These are phyloP conservation scores for Bocquillonia castaneifolia DNA, from an alignment of 441 rosid species.

Conservation along the genomic window DNA sequence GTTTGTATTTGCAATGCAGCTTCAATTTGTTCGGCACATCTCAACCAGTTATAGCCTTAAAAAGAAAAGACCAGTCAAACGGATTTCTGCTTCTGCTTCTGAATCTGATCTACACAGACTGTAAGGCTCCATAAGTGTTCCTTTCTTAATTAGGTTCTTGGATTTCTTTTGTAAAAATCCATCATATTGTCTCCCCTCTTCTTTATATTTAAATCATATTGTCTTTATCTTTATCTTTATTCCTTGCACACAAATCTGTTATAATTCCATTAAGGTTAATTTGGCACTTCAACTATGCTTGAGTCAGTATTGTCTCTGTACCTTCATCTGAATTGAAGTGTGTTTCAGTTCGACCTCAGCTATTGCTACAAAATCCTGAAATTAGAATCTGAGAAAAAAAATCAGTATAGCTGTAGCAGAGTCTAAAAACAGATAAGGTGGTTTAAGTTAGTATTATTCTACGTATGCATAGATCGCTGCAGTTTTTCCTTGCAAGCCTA, in stretches of 20 bases:
- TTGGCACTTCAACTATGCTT: neutral
- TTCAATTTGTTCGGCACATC: constrained; percentile 51
- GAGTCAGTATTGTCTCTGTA: neutral
- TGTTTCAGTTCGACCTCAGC: neutral
- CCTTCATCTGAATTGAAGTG: neutral
- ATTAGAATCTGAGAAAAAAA: neutral
- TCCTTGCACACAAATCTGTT: no score
- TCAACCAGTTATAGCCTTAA: constrained; percentile 37
- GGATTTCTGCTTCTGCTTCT: constrained; percentile 25
- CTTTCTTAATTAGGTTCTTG: neutral
- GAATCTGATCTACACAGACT: constrained; percentile 29
- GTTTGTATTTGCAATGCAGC: no score
- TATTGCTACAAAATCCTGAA: neutral
- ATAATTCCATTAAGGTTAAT: no score
- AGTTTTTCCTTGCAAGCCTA: neutral
- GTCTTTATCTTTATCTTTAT: no score
- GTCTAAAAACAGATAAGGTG: no score
- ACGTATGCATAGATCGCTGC: neutral
- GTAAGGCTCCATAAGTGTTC: constrained; percentile 32
- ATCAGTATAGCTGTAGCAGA: no score
- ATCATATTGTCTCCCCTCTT: neutral
- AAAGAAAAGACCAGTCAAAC: constrained; percentile 35
- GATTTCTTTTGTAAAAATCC: constrained; percentile 5
- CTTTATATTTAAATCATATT: no score
- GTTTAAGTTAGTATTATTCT: neutral